Base-by-base conservation (phyloP, 1,284 basidiomycete species). In the Rhodotorula sp. region DNA sequence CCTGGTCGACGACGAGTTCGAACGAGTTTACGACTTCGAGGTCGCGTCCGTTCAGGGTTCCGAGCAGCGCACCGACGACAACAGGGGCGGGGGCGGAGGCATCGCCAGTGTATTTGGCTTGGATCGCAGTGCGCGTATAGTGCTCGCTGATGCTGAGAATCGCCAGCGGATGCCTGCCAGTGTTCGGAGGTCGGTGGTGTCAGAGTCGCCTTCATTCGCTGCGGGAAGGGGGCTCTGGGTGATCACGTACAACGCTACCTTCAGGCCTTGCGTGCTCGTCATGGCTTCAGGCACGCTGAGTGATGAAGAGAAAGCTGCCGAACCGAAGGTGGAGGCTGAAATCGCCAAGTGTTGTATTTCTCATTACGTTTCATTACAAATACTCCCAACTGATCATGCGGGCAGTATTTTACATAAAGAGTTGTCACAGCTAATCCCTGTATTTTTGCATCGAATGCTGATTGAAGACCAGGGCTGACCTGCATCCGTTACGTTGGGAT, bases 61-160 rank as follows among this genome's bases (percentile, higher is more conserved):
- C 96, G n/a, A 99, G 87, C 4, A 99, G 85, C 7, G 92, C 94
- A 18, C 96, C 96, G 69, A 97, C 85, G 58, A 97, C 95, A 96
- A 76, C 14, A 20, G 54, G 54, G 1, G 10, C 26, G 12, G n/a
- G 14, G 1, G 29, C 16, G 26, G 57, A 29, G 3, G 64, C 49
- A 39, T 65, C 47, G 43, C 58, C n/a, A 5, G 54, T 29, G 1
- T 43, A 43, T 12, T 43, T 43, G 39, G 52, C 34, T 80, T 94
- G 91, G 16, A 94, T 84, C 77, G 88, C 89, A 66, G 89, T 84
- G 73, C 97, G 87, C 57, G 91, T 97, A 76, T 92, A 86, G 83
- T 98, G 95, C 79, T 99, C 96, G 2, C 94, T 97, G 77, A 99
- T 91, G 82, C 95, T 97, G 74, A 99, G 87, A 80, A 99, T 93